Conservation (phyloP, 108 stramenopile genomes). For the Bacterosira constricta region DNA sequence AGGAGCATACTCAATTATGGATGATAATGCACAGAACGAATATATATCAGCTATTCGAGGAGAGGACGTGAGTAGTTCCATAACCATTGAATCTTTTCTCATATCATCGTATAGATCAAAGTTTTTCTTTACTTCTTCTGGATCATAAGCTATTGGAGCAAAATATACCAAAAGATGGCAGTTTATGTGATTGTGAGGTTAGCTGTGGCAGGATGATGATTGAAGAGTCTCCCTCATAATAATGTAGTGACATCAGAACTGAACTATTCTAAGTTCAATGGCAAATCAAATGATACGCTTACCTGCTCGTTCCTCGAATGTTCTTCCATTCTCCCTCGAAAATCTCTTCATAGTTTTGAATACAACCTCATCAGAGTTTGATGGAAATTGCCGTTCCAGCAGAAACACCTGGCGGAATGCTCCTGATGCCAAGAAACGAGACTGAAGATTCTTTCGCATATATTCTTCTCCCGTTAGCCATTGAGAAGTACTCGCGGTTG, state of each 20-base stretch:
- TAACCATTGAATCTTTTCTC: slow-evolving; percentile 20
- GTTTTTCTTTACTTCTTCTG: background rate
- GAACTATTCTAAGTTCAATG: too few relatives aligned
- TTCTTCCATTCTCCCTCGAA: background rate
- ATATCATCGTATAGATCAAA: slow-evolving; percentile 6
- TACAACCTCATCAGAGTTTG: slow-evolving; percentile 4
- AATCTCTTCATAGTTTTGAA: slow-evolving; percentile 18
- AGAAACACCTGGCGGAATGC: slow-evolving; percentile 57
- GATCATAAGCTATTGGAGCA: background rate
- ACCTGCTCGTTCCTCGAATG: slow-evolving; percentile 7
- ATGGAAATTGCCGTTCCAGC: slow-evolving; percentile 11
- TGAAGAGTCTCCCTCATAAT: too few relatives aligned
- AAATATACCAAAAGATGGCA: background rate
- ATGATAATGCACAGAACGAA: slow-evolving; percentile 11
- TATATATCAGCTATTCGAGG: slow-evolving; percentile 21
- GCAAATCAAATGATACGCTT: background rate
- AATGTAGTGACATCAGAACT: too few relatives aligned
- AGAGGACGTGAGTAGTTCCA: slow-evolving; percentile 16
- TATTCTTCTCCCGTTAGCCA: slow-evolving; percentile 1
- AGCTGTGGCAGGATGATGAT: too few relatives aligned
- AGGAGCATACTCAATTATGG: slow-evolving; percentile 17
- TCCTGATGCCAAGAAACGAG: slow-evolving; percentile 29
- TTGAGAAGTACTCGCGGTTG: background rate
- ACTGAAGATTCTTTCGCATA: background rate
- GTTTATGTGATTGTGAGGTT: too few relatives aligned